Evolutionary conservation across 805 yeast genomes (phyloP), one percentile per base, ranked within the genome.

Genomic region (Martiniozyma abietophila): DNA sequence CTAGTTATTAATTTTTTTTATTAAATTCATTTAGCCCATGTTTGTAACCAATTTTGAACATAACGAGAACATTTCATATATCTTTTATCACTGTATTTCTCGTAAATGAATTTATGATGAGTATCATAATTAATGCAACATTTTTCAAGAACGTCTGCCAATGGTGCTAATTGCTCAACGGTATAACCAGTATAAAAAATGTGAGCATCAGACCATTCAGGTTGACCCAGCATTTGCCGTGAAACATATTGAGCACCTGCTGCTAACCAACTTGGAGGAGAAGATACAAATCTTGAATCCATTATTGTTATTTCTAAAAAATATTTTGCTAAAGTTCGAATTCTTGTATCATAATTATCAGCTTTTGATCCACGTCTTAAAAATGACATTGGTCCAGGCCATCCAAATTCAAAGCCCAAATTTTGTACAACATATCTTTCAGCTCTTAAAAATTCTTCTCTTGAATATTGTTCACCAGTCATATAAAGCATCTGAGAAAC

Each of bases 111-210:
- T 50, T 73, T 76, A 56, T 81, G 92, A 53, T 76, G 78, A 23
- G 57, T 61, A 31, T 62, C 56, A 9, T 84, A 75, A 38, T 66
- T 60, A 43, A 71, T 59, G 53, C 86, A 76, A 44, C 80, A 74
- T 41, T 79, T 85, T 48, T 86, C 66, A 35, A 88, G 62, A 6
- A 69, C 67, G 24, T 73, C 71, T 2, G 94, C 92, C 43, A 88
- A 68, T 12, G 96, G 95, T 41, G 69, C 64, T 32, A 92, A 67
- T 64, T 92, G 97, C 31, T 69, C 71, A 46, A 76, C 80, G 27
- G 96, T 85, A 59, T 89, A 92, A 2, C 96, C 95, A 4, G 95
- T 79, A 60, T 86, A 92, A 57, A 76, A 89, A 9, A 83, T 74
- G 62, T 92, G 99, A 24, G 76, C 73, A 37, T 71, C 71, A 2